Evolutionary conservation across 371 early-diverging fungal genomes (phyloP).

Genomic region (Lichtheimia hyalospora): DNA sequence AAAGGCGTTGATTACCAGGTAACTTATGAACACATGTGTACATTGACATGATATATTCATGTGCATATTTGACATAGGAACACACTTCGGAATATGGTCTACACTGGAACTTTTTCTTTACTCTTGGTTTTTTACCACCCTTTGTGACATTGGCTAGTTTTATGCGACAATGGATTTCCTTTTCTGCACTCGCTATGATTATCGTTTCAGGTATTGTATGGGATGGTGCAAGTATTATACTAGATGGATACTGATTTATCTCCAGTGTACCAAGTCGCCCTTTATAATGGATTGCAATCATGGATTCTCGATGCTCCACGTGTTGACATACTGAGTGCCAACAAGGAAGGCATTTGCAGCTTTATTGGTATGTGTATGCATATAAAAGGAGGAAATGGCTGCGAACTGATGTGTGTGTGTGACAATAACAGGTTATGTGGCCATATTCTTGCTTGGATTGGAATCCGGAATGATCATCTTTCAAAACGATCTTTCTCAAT

Average conservation of each 20-base stretch:
- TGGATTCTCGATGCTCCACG: conserved; percentile 84
- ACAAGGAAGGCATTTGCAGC: conserved; percentile 91
- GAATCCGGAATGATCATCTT: conserved; percentile 55
- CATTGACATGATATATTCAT: too few species aligned
- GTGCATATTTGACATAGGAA: conserved; percentile 46
- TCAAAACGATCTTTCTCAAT: conserved; percentile 8
- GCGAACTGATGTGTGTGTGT: not conserved
- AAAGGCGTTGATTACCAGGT: conserved; percentile 85
- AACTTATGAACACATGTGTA: not conserved
- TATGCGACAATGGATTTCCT: conserved; percentile 32
- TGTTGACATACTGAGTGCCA: conserved; percentile 75
- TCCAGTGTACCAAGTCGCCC: conserved; percentile 57
- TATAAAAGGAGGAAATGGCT: not conserved
- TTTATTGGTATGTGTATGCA: conserved; percentile 54
- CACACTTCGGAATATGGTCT: conserved; percentile 95
- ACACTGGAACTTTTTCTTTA: conserved; percentile 99
- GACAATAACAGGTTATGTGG: conserved; percentile 75
- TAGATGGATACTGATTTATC: not conserved
- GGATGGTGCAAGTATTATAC: not conserved
- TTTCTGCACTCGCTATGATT: conserved; percentile 45
- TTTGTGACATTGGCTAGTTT: conserved; percentile 60
- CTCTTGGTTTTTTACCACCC: conserved; percentile 84
- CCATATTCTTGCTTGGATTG: conserved; percentile 76
- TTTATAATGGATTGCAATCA: conserved; percentile 61
- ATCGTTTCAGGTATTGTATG: conserved; percentile 48